Evolutionary conservation across 2,329 filamentous ascomycete genomes (phyloP).

Genomic region (Phaeosphaeria sp.): DNA sequence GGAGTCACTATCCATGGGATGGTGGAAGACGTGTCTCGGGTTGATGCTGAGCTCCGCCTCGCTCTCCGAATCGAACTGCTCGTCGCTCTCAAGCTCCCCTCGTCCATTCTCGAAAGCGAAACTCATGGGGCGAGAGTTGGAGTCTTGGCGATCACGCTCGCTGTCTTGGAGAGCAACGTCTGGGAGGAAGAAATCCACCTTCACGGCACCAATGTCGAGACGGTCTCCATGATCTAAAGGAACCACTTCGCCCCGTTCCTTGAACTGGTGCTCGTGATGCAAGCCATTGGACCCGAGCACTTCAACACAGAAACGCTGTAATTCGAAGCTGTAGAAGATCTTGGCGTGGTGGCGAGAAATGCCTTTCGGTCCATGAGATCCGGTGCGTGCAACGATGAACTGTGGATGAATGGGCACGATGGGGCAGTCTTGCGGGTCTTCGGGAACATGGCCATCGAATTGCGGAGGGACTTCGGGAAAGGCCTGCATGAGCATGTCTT

Average conservation of each 20-base stretch:
- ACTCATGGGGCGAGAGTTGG: conserved; percentile 67
- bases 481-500: conserved; percentile 45
- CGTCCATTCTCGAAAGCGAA: conserved; percentile 73
- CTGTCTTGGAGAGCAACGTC: conserved; percentile 57
- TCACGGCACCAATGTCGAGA: conserved; percentile 76
- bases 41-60: conserved; percentile 42
- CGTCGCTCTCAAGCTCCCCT: conserved; percentile 61
- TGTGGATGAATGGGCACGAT: conserved; percentile 76
- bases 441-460: conserved; percentile 65
- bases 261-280: conserved; percentile 49
- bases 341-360: conserved; percentile 78
- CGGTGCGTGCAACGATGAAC: conserved; percentile 42
- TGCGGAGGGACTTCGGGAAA: conserved; percentile 53
- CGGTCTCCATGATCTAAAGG: conserved; percentile 69
- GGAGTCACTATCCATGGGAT: conserved; percentile 31
- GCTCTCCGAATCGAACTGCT: conserved; percentile 43
- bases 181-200: conserved; percentile 73
- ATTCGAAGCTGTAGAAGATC: conserved; percentile 72
- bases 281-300: conserved; percentile 72
- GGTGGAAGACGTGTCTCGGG: conserved; percentile 42
- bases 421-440: conserved; percentile 65
- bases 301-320: conserved; percentile 69
- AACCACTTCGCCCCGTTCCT: conserved; percentile 21
- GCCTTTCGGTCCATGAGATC: conserved; percentile 70
- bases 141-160: conserved; percentile 57